Evolutionary conservation across 768 basidiomycete genomes (phyloP), one percentile per base, ranked within the genome.

Genomic region (Chlorophyllum brunneum): DNA sequence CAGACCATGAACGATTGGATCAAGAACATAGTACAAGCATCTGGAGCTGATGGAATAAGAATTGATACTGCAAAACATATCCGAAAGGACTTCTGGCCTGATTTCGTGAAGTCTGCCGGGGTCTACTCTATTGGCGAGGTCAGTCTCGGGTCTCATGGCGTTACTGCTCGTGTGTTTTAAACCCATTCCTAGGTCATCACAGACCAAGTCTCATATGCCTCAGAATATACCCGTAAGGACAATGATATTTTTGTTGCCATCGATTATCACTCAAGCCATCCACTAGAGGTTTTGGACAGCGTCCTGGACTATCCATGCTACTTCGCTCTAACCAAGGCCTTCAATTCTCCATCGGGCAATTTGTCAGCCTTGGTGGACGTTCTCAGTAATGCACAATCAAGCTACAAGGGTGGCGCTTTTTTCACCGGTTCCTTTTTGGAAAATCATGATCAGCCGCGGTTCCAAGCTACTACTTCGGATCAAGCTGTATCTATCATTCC

Each of bases 101-200:
- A 63, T 23, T 89, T 90, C 58, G 77, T 78, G 49, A 63, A 66
- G 46, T 72, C 77, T 3, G 83, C 85, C 0, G 86, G 81, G 5
- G 82, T 88, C 1, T 88, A 81, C 67, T 83, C 84, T 47, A 78
- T 88, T 13, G 88, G 86, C 40, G 87, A 90, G 67, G 82, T 89
- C 38, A 63, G 58, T 39, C 23, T 39, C 10, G 6, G 18, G 10
- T 16, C 16, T 16, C n/a, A 23, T 18, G n/a, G 6, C 6, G 42
- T 30, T 26, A 37, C 46, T 13, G 42, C n/a, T n/a, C n/a, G n/a
- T n/a, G n/a, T n/a, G n/a, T n/a, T n/a, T n/a, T n/a, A n/a, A n/a
- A n/a, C n/a, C 70, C 27, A 59, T 61, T 13, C 54, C 52, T 26
- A 43, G 41, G 50, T 42, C 15, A 51, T 51, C 16, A 39, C 48